Evolutionary conservation across 306 rosid species (phyloP).

Genomic region (Dicorynia guianensis): DNA sequence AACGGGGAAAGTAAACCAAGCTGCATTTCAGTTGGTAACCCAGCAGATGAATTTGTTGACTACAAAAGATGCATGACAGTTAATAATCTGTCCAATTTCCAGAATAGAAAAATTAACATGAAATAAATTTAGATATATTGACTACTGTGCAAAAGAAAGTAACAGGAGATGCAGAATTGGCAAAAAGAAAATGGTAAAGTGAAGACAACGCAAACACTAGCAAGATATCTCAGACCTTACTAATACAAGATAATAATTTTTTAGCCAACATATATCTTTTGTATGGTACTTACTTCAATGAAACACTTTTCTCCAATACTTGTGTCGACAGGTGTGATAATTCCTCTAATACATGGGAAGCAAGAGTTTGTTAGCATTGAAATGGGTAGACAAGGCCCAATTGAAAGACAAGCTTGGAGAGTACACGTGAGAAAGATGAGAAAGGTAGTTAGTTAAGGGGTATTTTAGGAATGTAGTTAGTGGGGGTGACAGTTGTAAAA

Average conservation of each 20-base stretch:
- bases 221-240: constrained; percentile 23
- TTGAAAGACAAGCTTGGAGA: too few species aligned
- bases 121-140: constrained; percentile 9
- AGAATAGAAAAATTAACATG: background rate
- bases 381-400: too few species aligned
- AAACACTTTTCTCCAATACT: background rate
- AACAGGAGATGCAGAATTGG: background rate
- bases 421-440: too few species aligned
- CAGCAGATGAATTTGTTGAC: constrained; percentile 74
- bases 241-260: constrained; percentile 13
- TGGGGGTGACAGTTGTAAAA: too few species aligned
- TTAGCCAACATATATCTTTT: background rate
- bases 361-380: background rate
- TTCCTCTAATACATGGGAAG: background rate
- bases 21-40: constrained; percentile 75
- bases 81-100: constrained; percentile 24
- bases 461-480: too few species aligned
- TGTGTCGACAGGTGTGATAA: background rate
- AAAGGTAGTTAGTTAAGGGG: too few species aligned
- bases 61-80: constrained; percentile 47
- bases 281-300: background rate
- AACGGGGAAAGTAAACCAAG: constrained; percentile 82
- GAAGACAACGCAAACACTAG: background rate
- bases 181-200: background rate
- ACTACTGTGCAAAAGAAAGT: background rate